Conservation (phyloP, 345 rosid species). For the Eucalyptus pumila region DNA sequence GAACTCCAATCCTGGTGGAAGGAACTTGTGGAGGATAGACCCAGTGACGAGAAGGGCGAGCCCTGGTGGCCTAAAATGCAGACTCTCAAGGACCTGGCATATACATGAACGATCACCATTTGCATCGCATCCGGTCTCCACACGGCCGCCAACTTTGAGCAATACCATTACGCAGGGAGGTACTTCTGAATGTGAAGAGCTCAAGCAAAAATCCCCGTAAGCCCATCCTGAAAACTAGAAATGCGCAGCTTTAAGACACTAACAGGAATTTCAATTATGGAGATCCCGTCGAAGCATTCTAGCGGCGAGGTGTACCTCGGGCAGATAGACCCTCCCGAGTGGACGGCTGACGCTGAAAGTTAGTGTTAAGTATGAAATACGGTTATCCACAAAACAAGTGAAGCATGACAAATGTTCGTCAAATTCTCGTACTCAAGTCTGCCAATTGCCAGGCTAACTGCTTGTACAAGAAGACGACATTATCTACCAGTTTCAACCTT, state of each 20-base stretch:
- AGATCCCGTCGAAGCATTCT: neutral
- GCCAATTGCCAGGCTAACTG: neutral
- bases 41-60: conserved; percentile 24
- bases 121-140: neutral
- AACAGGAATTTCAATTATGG: neutral
- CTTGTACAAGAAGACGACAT: neutral
- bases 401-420: neutral
- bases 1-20: conserved; percentile 35
- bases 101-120: neutral
- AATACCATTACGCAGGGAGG: neutral
- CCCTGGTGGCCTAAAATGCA: conserved; percentile 22
- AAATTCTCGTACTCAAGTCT: neutral
- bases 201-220: neutral
- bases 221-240: neutral
- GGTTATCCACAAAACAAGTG: neutral
- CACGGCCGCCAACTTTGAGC: neutral
- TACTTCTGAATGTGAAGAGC: neutral
- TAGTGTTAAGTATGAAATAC: neutral
- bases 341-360: neutral
- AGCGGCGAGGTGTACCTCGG: neutral
- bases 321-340: neutral
- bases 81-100: neutral
- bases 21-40: conserved; percentile 13
- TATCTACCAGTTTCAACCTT: neutral
- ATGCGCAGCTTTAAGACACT: neutral